A percentile compares a stretch with the other conserved stretches of the same genome.
Evolutionary conservation across 331 rosid species (phyloP).

Genomic region (Stylosanthes scabra): DNA sequence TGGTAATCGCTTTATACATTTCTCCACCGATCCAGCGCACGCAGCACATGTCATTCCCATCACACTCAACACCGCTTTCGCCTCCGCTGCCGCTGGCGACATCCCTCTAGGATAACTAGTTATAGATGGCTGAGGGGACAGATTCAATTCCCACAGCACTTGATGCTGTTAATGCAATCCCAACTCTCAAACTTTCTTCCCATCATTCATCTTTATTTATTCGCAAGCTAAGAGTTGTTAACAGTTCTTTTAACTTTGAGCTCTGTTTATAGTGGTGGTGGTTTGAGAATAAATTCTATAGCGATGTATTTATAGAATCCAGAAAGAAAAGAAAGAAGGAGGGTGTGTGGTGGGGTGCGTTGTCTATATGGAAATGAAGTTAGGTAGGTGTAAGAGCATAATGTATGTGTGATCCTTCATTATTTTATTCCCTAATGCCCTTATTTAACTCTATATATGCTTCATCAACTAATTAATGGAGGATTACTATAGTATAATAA

Average conservation of each 20-base stretch:
- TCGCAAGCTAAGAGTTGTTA: neutral
- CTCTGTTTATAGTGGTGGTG: no score
- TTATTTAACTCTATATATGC: neutral
- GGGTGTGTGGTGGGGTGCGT: neutral
- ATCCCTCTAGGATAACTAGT: slow-evolving; percentile 56
- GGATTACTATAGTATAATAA: no score
- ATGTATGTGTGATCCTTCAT: neutral
- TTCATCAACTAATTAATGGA: no score
- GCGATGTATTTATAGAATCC: slow-evolving; percentile 18
- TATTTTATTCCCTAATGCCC: neutral
- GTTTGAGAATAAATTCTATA: neutral
- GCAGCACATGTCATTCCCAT: slow-evolving; percentile 85
- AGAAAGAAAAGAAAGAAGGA: neutral
- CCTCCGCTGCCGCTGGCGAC: slow-evolving; percentile 41
- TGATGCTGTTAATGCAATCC: slow-evolving; percentile 19
- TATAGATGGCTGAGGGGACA: slow-evolving; percentile 69
- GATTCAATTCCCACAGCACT: slow-evolving; percentile 44
- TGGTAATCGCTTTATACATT: slow-evolving; percentile 75
- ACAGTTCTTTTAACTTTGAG: neutral
- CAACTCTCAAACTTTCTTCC: slow-evolving; percentile 25
- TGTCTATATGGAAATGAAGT: neutral
- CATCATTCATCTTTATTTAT: neutral
- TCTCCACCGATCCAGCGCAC: slow-evolving; percentile 82
- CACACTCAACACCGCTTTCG: slow-evolving; percentile 59
- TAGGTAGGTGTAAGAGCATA: neutral